Evolutionary conservation across 345 rosid species (phyloP).

Genomic region (Boechera divaricarpa): DNA sequence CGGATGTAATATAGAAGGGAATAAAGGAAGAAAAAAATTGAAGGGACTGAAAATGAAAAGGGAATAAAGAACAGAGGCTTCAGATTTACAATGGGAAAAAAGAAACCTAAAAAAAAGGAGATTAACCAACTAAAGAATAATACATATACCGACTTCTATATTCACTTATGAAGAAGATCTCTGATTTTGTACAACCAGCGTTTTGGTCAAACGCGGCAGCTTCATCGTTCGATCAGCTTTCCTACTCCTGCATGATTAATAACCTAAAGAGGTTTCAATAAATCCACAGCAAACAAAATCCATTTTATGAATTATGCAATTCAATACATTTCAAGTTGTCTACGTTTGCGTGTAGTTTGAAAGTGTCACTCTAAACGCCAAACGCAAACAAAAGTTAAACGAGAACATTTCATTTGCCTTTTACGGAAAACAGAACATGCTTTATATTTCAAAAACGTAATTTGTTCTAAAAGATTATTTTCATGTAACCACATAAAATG

Average conservation of each 20-base stretch:
- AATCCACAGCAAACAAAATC: slow-evolving; percentile 17
- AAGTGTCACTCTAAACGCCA: not conserved
- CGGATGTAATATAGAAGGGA: too few relatives aligned
- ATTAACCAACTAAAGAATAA: slow-evolving; percentile 33
- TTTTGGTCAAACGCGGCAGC: slow-evolving; percentile 2
- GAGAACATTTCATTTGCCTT: not conserved
- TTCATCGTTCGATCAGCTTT: slow-evolving; percentile 46
- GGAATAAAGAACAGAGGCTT: slow-evolving; percentile 5
- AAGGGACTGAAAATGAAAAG: slow-evolving; percentile 5
- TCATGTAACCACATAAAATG: not conserved
- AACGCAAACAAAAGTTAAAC: slow-evolving; percentile 3
- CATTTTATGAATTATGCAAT: not conserved
- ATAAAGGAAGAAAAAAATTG: slow-evolving; percentile 2
- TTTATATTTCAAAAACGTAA: not conserved
- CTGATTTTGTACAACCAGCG: slow-evolving; percentile 27
- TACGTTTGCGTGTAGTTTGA: not conserved
- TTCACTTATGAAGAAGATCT: slow-evolving; percentile 33
- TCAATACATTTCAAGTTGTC: not conserved
- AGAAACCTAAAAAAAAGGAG: not conserved
- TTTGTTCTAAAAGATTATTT: not conserved
- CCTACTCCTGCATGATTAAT: slow-evolving; percentile 46
- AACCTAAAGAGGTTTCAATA: slow-evolving; percentile 45
- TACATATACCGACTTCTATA: slow-evolving; percentile 29
- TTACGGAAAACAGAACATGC: not conserved
- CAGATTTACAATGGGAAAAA: slow-evolving; percentile 42